Evolutionary conservation across 306 rosid species (phyloP).

Genomic region (Alnus glutinosa): DNA sequence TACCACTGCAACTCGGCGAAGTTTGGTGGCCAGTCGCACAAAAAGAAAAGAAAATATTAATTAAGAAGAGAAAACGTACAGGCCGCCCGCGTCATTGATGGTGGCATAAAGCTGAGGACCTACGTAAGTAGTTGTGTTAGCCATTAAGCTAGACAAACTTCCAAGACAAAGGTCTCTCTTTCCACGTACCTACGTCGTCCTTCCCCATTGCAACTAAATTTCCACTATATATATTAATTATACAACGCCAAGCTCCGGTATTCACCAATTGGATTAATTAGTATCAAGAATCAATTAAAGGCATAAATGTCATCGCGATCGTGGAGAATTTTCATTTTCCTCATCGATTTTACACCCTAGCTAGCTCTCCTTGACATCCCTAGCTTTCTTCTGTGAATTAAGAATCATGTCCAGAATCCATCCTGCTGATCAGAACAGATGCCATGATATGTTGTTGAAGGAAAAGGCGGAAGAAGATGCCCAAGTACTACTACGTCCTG

Average conservation of each 20-base stretch:
- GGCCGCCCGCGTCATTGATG: not conserved
- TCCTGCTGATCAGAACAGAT: slow-evolving; percentile 14
- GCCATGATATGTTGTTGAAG: not conserved
- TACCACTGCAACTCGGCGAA: too few relatives aligned
- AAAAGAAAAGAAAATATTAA: not conserved
- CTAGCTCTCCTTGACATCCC: too few relatives aligned
- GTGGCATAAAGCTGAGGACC: slow-evolving; percentile 12
- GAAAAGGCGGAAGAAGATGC: not conserved
- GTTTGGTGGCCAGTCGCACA: not conserved
- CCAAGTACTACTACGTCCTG: not conserved
- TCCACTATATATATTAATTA: not conserved
- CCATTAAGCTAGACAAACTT: slow-evolving; percentile 14
- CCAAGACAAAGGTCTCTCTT: not conserved
- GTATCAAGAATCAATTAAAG: too few relatives aligned
- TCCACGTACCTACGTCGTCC: slow-evolving; percentile 11
- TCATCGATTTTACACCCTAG: too few relatives aligned
- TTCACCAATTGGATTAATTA: not conserved
- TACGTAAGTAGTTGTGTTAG: slow-evolving; percentile 21
- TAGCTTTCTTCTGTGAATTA: too few relatives aligned
- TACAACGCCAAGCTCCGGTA: slow-evolving; percentile 2
- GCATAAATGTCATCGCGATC: too few relatives aligned
- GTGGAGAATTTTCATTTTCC: too few relatives aligned
- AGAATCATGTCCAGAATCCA: slow-evolving; percentile 34
- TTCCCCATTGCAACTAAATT: not conserved
- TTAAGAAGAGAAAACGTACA: not conserved